A percentile compares a stretch with the other conserved stretches of the same genome.
Evolutionary conservation across 768 basidiomycete genomes (phyloP).

Genomic region (Zangia roseola): DNA sequence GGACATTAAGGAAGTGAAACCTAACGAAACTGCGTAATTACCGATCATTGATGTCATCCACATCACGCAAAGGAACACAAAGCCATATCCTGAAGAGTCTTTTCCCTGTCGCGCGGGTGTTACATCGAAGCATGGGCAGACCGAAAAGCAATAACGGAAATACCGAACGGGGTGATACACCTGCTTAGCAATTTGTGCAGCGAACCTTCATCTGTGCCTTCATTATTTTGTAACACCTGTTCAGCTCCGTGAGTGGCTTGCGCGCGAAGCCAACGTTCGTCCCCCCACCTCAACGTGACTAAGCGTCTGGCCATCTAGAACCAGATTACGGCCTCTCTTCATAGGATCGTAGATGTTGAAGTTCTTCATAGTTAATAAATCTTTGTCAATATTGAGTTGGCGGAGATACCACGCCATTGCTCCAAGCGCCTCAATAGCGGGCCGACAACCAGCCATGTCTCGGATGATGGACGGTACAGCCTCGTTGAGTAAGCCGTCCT

Average conservation of each 20-base stretch:
- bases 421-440: slow-evolving; percentile 84
- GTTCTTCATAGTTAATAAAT: slow-evolving; percentile 92
- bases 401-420: slow-evolving; percentile 93
- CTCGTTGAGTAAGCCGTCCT: slow-evolving; percentile 36
- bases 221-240: slow-evolving; percentile 85
- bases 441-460: slow-evolving; percentile 60
- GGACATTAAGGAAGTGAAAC: slow-evolving; percentile 16
- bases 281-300: slow-evolving; percentile 84
- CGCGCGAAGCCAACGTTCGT: not conserved
- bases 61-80: slow-evolving; percentile 84
- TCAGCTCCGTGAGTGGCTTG: slow-evolving; percentile 5
- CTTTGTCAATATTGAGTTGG: slow-evolving; percentile 93
- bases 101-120: slow-evolving; percentile 60
- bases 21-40: slow-evolving; percentile 32
- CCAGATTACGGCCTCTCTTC: slow-evolving; percentile 79
- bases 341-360: slow-evolving; percentile 98
- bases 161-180: slow-evolving; percentile 91
- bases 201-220: slow-evolving; percentile 91
- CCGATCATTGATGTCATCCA: slow-evolving; percentile 86
- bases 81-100: slow-evolving; percentile 96
- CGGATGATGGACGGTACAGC: slow-evolving; percentile 71
- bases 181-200: slow-evolving; percentile 77
- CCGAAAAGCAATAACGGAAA: slow-evolving; percentile 9
- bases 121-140: slow-evolving; percentile 3
- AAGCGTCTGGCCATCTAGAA: slow-evolving; percentile 92